Evolutionary conservation across 768 basidiomycete genomes (phyloP).

Genomic region (Chiua virens): DNA sequence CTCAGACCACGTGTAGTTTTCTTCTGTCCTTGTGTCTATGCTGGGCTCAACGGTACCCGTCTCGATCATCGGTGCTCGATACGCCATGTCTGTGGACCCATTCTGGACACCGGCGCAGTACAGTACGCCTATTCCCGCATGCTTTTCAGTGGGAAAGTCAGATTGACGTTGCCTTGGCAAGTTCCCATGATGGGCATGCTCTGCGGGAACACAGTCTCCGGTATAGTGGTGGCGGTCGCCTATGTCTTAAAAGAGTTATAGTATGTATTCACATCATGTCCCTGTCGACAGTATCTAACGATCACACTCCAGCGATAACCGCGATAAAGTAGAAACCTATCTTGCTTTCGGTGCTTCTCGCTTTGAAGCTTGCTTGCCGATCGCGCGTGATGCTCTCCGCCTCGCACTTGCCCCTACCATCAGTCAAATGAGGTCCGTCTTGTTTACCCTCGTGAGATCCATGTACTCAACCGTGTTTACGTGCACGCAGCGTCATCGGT

Average conservation of each 20-base stretch:
- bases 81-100: slow-evolving; percentile 72
- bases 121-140: slow-evolving; percentile 42
- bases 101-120: slow-evolving; percentile 87
- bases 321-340: slow-evolving; percentile 83
- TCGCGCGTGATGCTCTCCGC: slow-evolving; percentile 76
- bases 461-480: neutral
- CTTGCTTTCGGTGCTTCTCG: slow-evolving; percentile 85
- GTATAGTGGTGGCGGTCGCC: slow-evolving; percentile 67
- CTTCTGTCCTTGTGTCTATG: slow-evolving; percentile 65
- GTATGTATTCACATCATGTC: slow-evolving; percentile 39
- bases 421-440: slow-evolving; percentile 76
- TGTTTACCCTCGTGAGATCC: neutral
- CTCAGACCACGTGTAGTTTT: slow-evolving; percentile 43
- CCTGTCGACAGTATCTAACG: neutral
- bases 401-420: slow-evolving; percentile 79
- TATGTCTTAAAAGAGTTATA: slow-evolving; percentile 75
- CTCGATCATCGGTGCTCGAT: slow-evolving; percentile 71
- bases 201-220: slow-evolving; percentile 75
- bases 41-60: slow-evolving; percentile 76
- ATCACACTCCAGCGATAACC: slow-evolving; percentile 57
- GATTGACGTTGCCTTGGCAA: slow-evolving; percentile 27
- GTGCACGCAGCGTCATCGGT: slow-evolving; percentile 56
- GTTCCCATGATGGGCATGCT: slow-evolving; percentile 88
- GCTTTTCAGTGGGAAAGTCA: neutral
- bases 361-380: slow-evolving; percentile 79